A percentile compares a stretch with the other conserved stretches of the same genome.
phyloP scores from a whole-genome alignment of 805 yeast species.

The Blastobotrys robertii region DNA sequence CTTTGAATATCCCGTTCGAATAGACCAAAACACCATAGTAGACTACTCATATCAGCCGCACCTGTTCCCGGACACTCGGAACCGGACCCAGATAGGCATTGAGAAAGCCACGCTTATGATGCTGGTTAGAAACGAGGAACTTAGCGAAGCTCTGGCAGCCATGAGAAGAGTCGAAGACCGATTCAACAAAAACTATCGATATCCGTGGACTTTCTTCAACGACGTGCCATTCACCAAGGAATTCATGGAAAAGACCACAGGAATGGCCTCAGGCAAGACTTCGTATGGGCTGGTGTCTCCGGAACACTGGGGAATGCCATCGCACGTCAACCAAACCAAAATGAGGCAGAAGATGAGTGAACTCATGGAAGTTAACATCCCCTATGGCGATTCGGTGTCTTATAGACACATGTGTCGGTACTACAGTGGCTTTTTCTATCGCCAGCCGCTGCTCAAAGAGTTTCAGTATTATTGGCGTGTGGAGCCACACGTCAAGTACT shows the following conservation, averaged over 20 bases:
- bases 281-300: constrained; percentile 72
- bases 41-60: constrained; percentile 2
- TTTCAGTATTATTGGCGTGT: constrained; percentile 93
- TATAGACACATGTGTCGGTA: constrained; percentile 93
- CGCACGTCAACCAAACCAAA: constrained; percentile 49
- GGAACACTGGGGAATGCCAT: constrained; percentile 77
- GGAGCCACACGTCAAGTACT: constrained; percentile 84
- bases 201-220: constrained; percentile 94
- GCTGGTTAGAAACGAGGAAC: constrained; percentile 77
- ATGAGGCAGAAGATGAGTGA: constrained; percentile 39
- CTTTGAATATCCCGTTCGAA: no score
- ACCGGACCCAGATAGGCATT: constrained; percentile 34
- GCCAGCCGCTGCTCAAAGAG: constrained; percentile 57
- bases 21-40: neutral
- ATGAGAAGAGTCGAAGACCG: constrained; percentile 87
- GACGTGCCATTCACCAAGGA: constrained; percentile 79
- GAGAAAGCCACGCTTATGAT: constrained; percentile 84
- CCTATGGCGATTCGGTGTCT: constrained; percentile 57
- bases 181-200: constrained; percentile 68
- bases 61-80: constrained; percentile 8
- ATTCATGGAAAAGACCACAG: constrained; percentile 57
- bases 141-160: constrained; percentile 60
- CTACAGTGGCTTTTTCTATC: constrained; percentile 84
- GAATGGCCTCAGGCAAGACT: constrained; percentile 66
- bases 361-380: constrained; percentile 34